Conservation (phyloP, 352 stramenopile species). For the Sclerospora graminicola region DNA sequence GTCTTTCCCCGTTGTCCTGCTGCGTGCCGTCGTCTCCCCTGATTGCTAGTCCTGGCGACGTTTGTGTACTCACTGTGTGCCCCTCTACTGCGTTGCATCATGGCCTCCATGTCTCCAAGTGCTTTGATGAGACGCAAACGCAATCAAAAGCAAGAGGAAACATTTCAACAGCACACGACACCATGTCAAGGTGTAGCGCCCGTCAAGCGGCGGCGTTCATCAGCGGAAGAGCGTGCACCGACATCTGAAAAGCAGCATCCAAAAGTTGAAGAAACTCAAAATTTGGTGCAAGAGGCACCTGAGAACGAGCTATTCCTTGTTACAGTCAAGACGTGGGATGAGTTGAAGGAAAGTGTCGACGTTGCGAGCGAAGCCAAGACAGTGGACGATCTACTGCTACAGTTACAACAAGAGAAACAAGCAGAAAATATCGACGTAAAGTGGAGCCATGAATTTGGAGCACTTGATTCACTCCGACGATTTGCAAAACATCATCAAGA, state of each 20-base stretch:
- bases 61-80: slow-evolving; percentile 13
- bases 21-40: too few species aligned
- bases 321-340: slow-evolving; percentile 30
- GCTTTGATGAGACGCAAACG: slow-evolving; percentile 12
- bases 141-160: slow-evolving; percentile 12
- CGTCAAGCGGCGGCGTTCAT: slow-evolving; percentile 21
- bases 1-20: neutral
- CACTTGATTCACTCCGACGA: slow-evolving; percentile 32
- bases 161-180: slow-evolving; percentile 9
- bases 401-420: slow-evolving; percentile 1
- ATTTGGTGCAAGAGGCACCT: slow-evolving; percentile 33
- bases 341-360: slow-evolving; percentile 32
- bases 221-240: slow-evolving; percentile 2
- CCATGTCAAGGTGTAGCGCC: slow-evolving; percentile 15
- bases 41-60: slow-evolving; percentile 12
- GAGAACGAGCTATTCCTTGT: slow-evolving; percentile 53
- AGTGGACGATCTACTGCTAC: slow-evolving; percentile 26
- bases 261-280: slow-evolving; percentile 9
- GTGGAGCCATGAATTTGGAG: slow-evolving; percentile 33
- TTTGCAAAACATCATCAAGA: slow-evolving; percentile 29
- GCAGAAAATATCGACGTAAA: slow-evolving; percentile 12
- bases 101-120: slow-evolving; percentile 6
- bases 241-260: slow-evolving; percentile 3
- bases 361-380: slow-evolving; percentile 17
- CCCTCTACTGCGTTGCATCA: slow-evolving; percentile 21